These are phyloP conservation scores for Nemania serpens DNA, from an alignment of 2,329 filamentous ascomycete genomes.

Conservation along the genomic window DNA sequence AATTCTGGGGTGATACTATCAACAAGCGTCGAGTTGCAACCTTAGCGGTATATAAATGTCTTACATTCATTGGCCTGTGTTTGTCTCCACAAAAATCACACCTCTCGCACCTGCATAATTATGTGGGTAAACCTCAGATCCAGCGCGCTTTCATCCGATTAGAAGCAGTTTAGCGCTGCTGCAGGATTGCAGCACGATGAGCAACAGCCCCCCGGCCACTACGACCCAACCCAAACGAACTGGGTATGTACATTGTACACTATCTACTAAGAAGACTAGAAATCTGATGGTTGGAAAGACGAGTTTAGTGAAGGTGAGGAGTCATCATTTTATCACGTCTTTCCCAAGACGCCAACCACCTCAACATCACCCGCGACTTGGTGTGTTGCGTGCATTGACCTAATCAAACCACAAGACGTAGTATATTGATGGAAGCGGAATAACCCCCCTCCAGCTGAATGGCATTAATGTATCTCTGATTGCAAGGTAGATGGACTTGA, in stretches of 20 bases:
- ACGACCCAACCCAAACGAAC: slow-evolving; percentile 3
- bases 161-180: slow-evolving; percentile 30
- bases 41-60: slow-evolving; percentile 19
- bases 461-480: not conserved
- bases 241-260: not conserved
- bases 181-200: slow-evolving; percentile 24
- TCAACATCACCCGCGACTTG: slow-evolving; percentile 3
- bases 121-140: slow-evolving; percentile 15
- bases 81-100: slow-evolving; percentile 9
- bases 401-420: not conserved
- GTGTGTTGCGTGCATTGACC: slow-evolving; percentile 17
- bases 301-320: slow-evolving; percentile 25
- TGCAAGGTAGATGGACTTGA: not conserved
- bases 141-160: slow-evolving; percentile 7
- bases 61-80: slow-evolving; percentile 14
- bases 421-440: not conserved
- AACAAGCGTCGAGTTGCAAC: not conserved
- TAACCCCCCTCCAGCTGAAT: not conserved
- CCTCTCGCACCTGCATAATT: slow-evolving; percentile 16
- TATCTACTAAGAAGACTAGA: no score
- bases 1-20: not conserved
- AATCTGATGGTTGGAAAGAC: slow-evolving; percentile 20
- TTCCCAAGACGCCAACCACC: not conserved
- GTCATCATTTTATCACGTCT: slow-evolving; percentile 24
- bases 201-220: slow-evolving; percentile 15